These are phyloP conservation scores for Diaporthe destruens DNA, from an alignment of 2,329 filamentous ascomycete species.

Conservation along the genomic window DNA sequence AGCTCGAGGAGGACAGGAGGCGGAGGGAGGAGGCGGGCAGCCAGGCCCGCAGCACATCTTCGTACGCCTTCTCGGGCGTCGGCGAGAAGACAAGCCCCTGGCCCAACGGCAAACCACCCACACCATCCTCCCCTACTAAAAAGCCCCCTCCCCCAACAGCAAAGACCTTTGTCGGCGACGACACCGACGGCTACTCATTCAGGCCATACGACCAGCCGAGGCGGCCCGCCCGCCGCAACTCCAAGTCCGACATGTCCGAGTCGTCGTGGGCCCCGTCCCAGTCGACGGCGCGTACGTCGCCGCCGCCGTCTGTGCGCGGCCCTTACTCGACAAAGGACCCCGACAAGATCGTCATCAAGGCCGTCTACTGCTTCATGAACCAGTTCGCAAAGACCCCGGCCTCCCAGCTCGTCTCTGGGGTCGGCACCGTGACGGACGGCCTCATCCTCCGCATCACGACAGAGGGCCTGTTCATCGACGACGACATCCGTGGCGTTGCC, in stretches of 20 bases:
- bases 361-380: slow-evolving; percentile 93
- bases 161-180: slow-evolving; percentile 69
- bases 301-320: slow-evolving; percentile 81
- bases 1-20: slow-evolving; percentile 50
- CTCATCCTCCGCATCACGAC: slow-evolving; percentile 92
- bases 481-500: slow-evolving; percentile 90
- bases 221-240: slow-evolving; percentile 68
- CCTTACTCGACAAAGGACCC: slow-evolving; percentile 91
- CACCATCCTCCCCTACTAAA: slow-evolving; percentile 55
- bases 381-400: slow-evolving; percentile 88
- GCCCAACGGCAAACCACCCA: slow-evolving; percentile 70
- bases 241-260: slow-evolving; percentile 82
- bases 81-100: slow-evolving; percentile 79
- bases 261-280: slow-evolving; percentile 88
- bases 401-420: slow-evolving; percentile 89
- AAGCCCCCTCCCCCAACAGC: slow-evolving; percentile 63
- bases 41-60: slow-evolving; percentile 58
- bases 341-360: slow-evolving; percentile 95
- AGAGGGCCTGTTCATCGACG: slow-evolving; percentile 96
- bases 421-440: slow-evolving; percentile 89
- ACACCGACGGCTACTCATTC: slow-evolving; percentile 78
- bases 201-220: slow-evolving; percentile 81
- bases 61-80: slow-evolving; percentile 74
- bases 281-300: slow-evolving; percentile 85
- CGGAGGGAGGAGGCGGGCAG: slow-evolving; percentile 50